Evolutionary conservation across 768 basidiomycete genomes (phyloP).

Genomic region (Mycena epipterygia): DNA sequence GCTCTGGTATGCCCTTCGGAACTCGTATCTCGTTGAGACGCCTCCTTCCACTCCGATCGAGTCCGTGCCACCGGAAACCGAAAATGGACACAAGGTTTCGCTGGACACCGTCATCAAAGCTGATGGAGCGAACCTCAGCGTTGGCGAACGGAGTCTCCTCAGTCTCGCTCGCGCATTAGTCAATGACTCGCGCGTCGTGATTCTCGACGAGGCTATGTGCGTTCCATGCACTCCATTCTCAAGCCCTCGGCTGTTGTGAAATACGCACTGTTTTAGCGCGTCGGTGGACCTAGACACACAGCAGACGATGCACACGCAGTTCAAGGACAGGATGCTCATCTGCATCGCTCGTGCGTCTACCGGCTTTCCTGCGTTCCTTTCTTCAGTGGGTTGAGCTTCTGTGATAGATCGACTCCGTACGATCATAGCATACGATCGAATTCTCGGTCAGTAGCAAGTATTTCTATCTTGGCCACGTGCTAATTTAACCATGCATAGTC

Average conservation of each 20-base stretch:
- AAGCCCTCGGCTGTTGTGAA: background rate
- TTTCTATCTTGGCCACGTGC: background rate
- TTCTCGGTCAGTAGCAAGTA: constrained; percentile 60
- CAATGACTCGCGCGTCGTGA: constrained; percentile 78
- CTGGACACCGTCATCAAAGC: constrained; percentile 83
- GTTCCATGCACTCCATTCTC: constrained; percentile 27
- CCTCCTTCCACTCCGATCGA: constrained; percentile 16
- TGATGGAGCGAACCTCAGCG: constrained; percentile 81
- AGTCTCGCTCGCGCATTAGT: constrained; percentile 81
- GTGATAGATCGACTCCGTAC: constrained; percentile 79
- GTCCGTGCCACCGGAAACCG: constrained; percentile 56
- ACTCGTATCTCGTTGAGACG: constrained; percentile 58
- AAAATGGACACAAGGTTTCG: constrained; percentile 61
- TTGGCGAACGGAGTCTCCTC: constrained; percentile 79
- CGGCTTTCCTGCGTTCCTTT: constrained; percentile 23
- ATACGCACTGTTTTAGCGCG: constrained; percentile 48
- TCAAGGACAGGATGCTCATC: constrained; percentile 78
- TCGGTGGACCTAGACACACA: constrained; percentile 87
- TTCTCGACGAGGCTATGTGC: constrained; percentile 84
- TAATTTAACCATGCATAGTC: constrained; percentile 49
- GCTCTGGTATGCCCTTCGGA: constrained; percentile 80
- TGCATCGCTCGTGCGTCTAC: constrained; percentile 75
- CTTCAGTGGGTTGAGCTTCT: background rate
- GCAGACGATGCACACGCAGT: constrained; percentile 80
- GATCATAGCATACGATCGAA: constrained; percentile 82